Percentiles rank a stretch among this genome's conserved stretches.
phyloP scores from a whole-genome alignment of 2,329 filamentous ascomycete species.

The Aspergillus fijiensis region DNA sequence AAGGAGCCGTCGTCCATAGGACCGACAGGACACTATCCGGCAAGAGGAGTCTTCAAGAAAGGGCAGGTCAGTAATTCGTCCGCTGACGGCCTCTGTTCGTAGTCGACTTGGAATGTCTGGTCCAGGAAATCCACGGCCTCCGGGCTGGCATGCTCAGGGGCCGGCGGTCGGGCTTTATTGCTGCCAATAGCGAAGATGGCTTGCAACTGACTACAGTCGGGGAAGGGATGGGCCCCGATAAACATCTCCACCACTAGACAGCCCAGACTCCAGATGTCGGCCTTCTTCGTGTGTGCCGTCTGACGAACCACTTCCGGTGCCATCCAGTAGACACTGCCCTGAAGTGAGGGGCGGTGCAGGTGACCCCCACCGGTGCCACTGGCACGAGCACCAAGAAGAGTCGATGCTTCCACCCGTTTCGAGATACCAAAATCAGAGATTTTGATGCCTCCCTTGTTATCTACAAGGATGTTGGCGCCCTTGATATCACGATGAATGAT shows the following conservation, averaged over 20 bases:
- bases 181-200: constrained; percentile 98
- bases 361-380: constrained; percentile 38
- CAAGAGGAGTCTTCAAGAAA: constrained; percentile 67
- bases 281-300: constrained; percentile 96
- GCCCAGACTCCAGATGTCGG: constrained; percentile 96
- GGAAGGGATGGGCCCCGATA: constrained; percentile 93
- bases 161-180: constrained; percentile 79
- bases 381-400: constrained; percentile 60
- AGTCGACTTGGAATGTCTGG: constrained; percentile 93
- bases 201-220: constrained; percentile 93
- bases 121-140: constrained; percentile 81
- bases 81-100: constrained; percentile 85
- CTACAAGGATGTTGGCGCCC: constrained; percentile 95
- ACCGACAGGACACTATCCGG: neutral
- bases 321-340: constrained; percentile 99
- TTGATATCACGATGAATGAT: constrained; percentile 99
- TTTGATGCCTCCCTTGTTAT: constrained; percentile 98
- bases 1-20: neutral
- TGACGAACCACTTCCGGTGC: constrained; percentile 97
- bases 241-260: constrained; percentile 99
- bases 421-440: constrained; percentile 99
- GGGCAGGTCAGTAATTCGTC: constrained; percentile 83
- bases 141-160: constrained; percentile 80
- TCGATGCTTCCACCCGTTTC: constrained; percentile 92
- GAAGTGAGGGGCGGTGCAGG: constrained; percentile 68